Evolutionary conservation across 2,329 filamentous ascomycete species (phyloP).

Genomic region (Capronia americana): DNA sequence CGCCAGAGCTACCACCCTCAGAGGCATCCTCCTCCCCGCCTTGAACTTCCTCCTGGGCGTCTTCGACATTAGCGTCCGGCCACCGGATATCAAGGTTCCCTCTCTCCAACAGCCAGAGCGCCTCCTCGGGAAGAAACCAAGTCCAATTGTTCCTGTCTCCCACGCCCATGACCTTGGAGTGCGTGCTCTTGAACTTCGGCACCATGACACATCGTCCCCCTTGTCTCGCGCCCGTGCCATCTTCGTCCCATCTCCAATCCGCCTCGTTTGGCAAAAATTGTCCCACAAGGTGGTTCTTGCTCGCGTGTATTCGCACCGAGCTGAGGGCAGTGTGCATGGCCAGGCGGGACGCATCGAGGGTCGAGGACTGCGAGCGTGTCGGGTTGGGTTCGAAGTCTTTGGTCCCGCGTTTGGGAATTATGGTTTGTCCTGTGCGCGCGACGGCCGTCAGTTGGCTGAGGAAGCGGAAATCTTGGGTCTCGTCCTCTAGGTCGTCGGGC

Average conservation of each 20-base stretch:
- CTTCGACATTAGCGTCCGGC: conserved; percentile 57
- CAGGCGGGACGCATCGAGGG: conserved; percentile 78
- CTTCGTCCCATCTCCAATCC: conserved; percentile 35
- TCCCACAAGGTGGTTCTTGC: conserved; percentile 69
- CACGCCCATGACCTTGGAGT: conserved; percentile 77
- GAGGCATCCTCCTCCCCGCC: background rate
- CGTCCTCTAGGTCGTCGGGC: conserved; percentile 75
- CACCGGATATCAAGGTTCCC: conserved; percentile 88
- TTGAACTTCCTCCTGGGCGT: conserved; percentile 1
- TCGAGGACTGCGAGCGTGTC: conserved; percentile 77
- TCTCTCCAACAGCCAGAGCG: conserved; percentile 85
- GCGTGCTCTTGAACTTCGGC: conserved; percentile 73
- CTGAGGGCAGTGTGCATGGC: conserved; percentile 89
- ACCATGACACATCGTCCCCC: conserved; percentile 61
- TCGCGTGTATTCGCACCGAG: conserved; percentile 75
- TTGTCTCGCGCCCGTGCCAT: conserved; percentile 33
- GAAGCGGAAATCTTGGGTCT: conserved; percentile 85
- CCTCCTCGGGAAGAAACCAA: conserved; percentile 91
- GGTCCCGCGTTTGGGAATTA: conserved; percentile 85
- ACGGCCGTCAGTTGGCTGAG: conserved; percentile 62
- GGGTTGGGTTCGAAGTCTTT: conserved; percentile 97
- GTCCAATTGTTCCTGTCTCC: conserved; percentile 68
- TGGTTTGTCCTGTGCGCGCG: conserved; percentile 44
- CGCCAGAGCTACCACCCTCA: background rate
- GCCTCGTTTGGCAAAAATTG: conserved; percentile 62